phyloP scores from a whole-genome alignment of 176 grass and related monocot species.

The Oropetium thomaeum region DNA sequence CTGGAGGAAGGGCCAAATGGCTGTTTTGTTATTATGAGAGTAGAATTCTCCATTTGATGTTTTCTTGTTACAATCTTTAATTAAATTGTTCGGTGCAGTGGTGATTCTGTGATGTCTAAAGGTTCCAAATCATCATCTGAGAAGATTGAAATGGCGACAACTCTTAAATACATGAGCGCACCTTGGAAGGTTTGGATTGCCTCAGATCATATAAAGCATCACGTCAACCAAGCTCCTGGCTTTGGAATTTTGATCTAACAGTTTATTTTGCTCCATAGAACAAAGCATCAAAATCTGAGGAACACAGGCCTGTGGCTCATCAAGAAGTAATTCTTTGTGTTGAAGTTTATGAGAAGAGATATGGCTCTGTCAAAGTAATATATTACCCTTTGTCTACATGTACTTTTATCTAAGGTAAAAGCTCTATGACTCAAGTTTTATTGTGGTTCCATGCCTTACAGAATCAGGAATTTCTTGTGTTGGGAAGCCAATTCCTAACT shows the following conservation, averaged over 20 bases:
- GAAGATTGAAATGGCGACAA: slow-evolving; percentile 65
- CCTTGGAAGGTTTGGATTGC: slow-evolving; percentile 57
- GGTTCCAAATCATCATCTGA: slow-evolving; percentile 36
- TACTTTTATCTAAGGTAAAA: slow-evolving; percentile 24
- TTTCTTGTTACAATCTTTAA: slow-evolving; percentile 14
- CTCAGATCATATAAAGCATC: slow-evolving; percentile 19
- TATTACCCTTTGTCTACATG: background rate
- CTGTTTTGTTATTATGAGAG: background rate
- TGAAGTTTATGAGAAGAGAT: slow-evolving; percentile 72
- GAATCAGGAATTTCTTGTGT: slow-evolving; percentile 91
- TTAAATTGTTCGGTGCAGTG: slow-evolving; percentile 52
- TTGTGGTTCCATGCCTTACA: slow-evolving; percentile 41
- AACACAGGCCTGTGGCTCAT: slow-evolving; percentile 58
- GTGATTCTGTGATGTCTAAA: slow-evolving; percentile 45
- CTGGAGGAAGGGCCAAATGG: slow-evolving; percentile 7
- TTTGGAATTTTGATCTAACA: background rate
- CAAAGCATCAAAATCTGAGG: slow-evolving; percentile 51
- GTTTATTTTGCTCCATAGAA: slow-evolving; percentile 35
- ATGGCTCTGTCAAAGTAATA: slow-evolving; percentile 42
- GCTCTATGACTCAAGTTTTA: background rate
- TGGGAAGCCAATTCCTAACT: slow-evolving; percentile 76
- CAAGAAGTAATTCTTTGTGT: slow-evolving; percentile 82
- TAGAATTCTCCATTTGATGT: slow-evolving; percentile 1
- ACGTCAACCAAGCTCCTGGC: slow-evolving; percentile 14
- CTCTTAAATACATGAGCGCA: slow-evolving; percentile 56